phyloP scores from a whole-genome alignment of 192 early-diverging fungal genomes.

The Coemansia sp. region DNA sequence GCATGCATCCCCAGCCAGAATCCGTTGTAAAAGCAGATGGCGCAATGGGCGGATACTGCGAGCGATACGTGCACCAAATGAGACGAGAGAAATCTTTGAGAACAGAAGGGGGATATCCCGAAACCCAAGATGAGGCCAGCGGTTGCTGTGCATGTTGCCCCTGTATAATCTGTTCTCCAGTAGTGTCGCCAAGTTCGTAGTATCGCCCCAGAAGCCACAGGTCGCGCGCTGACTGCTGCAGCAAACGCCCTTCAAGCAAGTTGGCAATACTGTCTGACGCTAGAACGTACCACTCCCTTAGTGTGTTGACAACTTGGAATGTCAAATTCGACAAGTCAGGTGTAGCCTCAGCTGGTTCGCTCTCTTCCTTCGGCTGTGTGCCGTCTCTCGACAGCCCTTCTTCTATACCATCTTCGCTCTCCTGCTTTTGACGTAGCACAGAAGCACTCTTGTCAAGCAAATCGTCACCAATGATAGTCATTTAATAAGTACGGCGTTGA shows the following conservation, averaged over 20 bases:
- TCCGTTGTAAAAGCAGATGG: slow-evolving; percentile 79
- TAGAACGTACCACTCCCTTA: slow-evolving; percentile 50
- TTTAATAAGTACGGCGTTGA: too few species aligned
- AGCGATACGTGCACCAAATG: slow-evolving; percentile 94
- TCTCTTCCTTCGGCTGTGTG: neutral
- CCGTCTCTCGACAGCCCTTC: too few species aligned
- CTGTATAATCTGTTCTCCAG: neutral
- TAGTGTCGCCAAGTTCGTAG: slow-evolving; percentile 15
- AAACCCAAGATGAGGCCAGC: neutral
- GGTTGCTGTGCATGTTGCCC: slow-evolving; percentile 10
- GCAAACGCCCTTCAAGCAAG: slow-evolving; percentile 38
- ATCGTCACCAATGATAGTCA: too few species aligned
- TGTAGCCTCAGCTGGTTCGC: neutral
- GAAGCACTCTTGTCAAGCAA: too few species aligned
- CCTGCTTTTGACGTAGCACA: too few species aligned
- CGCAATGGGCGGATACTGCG: slow-evolving; percentile 79
- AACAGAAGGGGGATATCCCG: slow-evolving; percentile 52
- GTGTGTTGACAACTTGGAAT: slow-evolving; percentile 41
- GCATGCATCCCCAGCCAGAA: slow-evolving; percentile 96
- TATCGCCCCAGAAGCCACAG: slow-evolving; percentile 49
- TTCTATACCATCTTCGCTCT: too few species aligned
- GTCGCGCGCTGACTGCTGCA: slow-evolving; percentile 31
- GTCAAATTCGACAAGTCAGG: slow-evolving; percentile 16
- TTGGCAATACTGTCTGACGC: slow-evolving; percentile 44
- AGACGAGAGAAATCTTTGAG: slow-evolving; percentile 76